Evolutionary conservation across 208 protist species (phyloP).

Genomic region (Leptomonas pyrrhocoris): DNA sequence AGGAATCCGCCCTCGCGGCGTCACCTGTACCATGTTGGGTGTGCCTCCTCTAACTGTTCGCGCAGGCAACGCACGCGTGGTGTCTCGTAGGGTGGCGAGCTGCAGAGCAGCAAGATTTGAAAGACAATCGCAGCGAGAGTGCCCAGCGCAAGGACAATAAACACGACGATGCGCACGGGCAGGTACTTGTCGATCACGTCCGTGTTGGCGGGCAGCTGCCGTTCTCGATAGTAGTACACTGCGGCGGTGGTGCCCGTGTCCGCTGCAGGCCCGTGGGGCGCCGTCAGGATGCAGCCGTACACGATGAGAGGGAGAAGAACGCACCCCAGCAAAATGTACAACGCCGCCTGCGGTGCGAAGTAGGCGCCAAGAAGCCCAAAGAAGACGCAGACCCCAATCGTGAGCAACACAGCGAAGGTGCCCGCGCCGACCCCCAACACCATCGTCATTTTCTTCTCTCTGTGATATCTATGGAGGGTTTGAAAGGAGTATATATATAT

Average conservation of each 20-base stretch:
- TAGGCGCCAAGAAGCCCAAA: constrained; percentile 53
- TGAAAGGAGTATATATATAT: not conserved
- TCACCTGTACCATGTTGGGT: constrained; percentile 76
- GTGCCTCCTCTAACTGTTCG: constrained; percentile 74
- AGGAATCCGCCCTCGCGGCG: no score
- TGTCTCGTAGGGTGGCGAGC: constrained; percentile 61
- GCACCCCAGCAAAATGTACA: constrained; percentile 59
- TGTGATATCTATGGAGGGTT: not conserved
- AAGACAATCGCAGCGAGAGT: constrained; percentile 50
- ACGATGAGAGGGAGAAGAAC: constrained; percentile 72
- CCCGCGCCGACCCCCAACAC: constrained; percentile 75
- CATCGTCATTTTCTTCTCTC: constrained; percentile 27
- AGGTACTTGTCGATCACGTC: constrained; percentile 65
- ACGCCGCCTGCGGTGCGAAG: constrained; percentile 39
- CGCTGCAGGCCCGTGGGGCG: constrained; percentile 19
- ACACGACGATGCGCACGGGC: constrained; percentile 62
- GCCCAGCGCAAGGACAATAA: constrained; percentile 50
- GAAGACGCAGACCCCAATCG: constrained; percentile 54
- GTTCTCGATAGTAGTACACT: constrained; percentile 51
- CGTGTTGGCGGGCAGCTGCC: constrained; percentile 40
- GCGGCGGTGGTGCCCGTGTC: constrained; percentile 8
- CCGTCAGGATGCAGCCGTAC: constrained; percentile 74
- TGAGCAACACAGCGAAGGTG: constrained; percentile 75
- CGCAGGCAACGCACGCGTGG: constrained; percentile 78
- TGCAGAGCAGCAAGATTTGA: constrained; percentile 41